These are phyloP conservation scores for Crinitomyces ghanaensis DNA, from an alignment of 805 yeast genomes.

Conservation along the genomic window DNA sequence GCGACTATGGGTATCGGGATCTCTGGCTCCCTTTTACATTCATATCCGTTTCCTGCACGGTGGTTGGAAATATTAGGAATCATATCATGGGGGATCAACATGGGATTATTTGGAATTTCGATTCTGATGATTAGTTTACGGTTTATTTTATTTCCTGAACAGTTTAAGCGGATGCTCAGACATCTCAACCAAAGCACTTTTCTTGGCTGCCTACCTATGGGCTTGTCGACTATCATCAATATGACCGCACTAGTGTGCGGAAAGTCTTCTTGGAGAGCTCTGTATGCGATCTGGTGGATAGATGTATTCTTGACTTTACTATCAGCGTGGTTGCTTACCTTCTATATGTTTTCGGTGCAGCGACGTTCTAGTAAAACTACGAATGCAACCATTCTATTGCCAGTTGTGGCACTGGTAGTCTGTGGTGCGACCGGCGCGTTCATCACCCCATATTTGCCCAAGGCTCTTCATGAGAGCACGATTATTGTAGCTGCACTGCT, in stretches of 20 bases:
- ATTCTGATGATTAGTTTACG: slow-evolving; percentile 33
- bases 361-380: slow-evolving; percentile 18
- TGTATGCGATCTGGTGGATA: slow-evolving; percentile 69
- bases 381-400: slow-evolving; percentile 51
- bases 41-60: slow-evolving; percentile 51
- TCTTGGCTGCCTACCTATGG: slow-evolving; percentile 78
- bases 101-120: slow-evolving; percentile 32
- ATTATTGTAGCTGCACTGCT: slow-evolving; percentile 43
- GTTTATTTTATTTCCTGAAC: slow-evolving; percentile 30
- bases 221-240: slow-evolving; percentile 52
- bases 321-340: slow-evolving; percentile 53
- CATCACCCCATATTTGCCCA: slow-evolving; percentile 35
- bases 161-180: slow-evolving; percentile 23
- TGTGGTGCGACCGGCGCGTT: slow-evolving; percentile 59
- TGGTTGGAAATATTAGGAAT: slow-evolving; percentile 51
- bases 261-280: slow-evolving; percentile 33
- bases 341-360: slow-evolving; percentile 34
- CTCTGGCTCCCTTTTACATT: slow-evolving; percentile 45
- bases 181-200: slow-evolving; percentile 44
- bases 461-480: slow-evolving; percentile 39
- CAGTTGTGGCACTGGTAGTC: slow-evolving; percentile 74
- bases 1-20: slow-evolving; percentile 84
- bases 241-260: slow-evolving; percentile 39
- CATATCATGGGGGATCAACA: slow-evolving; percentile 50
- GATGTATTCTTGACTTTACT: slow-evolving; percentile 41